A percentile compares a stretch with the other conserved stretches of the same genome.
Conservation (phyloP, 2,329 filamentous ascomycete species). For the Cercospora sp. region DNA sequence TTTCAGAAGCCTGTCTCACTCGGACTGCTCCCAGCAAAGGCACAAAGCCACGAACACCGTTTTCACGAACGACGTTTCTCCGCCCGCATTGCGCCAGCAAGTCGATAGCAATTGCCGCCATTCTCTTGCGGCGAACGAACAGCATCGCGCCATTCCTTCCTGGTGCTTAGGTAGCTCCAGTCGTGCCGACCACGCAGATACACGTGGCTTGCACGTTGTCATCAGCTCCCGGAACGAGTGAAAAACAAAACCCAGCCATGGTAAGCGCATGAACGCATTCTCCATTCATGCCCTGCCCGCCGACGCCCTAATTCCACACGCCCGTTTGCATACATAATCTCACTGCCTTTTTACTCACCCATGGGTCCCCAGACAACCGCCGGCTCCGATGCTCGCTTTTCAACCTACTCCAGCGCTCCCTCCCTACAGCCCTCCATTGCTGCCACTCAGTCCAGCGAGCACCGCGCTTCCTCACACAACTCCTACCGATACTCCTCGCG, state of each 20-base stretch:
- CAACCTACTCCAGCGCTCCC: conserved; percentile 53
- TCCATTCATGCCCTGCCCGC: background rate
- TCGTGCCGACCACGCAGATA: background rate
- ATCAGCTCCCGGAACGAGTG: background rate
- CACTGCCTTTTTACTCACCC: background rate
- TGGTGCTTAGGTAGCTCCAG: background rate
- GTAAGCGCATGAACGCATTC: background rate
- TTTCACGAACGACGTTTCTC: background rate
- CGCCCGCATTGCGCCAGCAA: background rate
- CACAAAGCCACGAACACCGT: background rate
- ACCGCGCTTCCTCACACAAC: conserved; percentile 31
- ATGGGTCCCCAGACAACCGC: conserved; percentile 24
- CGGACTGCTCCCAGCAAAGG: conserved; percentile 4
- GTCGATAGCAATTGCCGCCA: background rate
- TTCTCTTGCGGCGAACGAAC: background rate
- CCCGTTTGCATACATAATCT: conserved; percentile 9
- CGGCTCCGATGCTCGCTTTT: conserved; percentile 46
- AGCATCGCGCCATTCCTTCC: background rate
- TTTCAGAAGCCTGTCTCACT: conserved; percentile 19
- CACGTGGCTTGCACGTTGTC: no score
- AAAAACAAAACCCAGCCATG: background rate
- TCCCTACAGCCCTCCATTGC: conserved; percentile 55
- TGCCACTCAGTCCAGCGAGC: conserved; percentile 40
- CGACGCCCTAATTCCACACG: background rate
- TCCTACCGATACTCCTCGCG: conserved; percentile 21